Conservation (phyloP, 2,329 filamentous ascomycete species). For the Pseudocercospora ulei region DNA sequence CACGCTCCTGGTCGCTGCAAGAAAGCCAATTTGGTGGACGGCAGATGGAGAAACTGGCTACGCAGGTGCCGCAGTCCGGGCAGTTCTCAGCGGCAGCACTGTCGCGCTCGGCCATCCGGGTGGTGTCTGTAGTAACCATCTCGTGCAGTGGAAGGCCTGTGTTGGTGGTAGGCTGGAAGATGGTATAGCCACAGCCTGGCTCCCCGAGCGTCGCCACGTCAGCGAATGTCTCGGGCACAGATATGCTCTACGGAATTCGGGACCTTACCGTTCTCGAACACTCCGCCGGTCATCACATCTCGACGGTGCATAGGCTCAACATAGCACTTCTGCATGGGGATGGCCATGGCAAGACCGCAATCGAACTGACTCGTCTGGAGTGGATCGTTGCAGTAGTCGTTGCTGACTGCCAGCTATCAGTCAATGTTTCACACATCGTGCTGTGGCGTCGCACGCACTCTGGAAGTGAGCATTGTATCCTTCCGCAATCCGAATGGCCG, state of each 20-base stretch:
- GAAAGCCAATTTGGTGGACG: conserved; percentile 11
- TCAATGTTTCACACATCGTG: neutral
- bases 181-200: conserved; percentile 6
- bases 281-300: too few relatives aligned
- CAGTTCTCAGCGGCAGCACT: neutral
- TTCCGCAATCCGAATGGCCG: neutral
- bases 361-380: too few relatives aligned
- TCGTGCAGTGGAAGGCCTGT: too few relatives aligned
- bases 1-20: conserved; percentile 10
- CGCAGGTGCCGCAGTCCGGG: conserved; percentile 1
- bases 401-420: conserved; percentile 6
- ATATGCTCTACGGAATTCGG: too few relatives aligned
- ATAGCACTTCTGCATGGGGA: too few relatives aligned
- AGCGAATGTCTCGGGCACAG: too few relatives aligned
- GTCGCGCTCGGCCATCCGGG: too few relatives aligned
- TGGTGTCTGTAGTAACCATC: too few relatives aligned
- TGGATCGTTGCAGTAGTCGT: conserved; percentile 5
- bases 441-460: neutral
- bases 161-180: conserved; percentile 1
- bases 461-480: conserved; percentile 2
- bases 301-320: too few relatives aligned
- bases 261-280: too few relatives aligned
- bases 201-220: too few relatives aligned
- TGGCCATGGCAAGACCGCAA: too few relatives aligned
- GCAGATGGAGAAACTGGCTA: neutral